phyloP scores from a whole-genome alignment of 108 stramenopile genomes.

The Pseudonitzschia delicatissima region DNA sequence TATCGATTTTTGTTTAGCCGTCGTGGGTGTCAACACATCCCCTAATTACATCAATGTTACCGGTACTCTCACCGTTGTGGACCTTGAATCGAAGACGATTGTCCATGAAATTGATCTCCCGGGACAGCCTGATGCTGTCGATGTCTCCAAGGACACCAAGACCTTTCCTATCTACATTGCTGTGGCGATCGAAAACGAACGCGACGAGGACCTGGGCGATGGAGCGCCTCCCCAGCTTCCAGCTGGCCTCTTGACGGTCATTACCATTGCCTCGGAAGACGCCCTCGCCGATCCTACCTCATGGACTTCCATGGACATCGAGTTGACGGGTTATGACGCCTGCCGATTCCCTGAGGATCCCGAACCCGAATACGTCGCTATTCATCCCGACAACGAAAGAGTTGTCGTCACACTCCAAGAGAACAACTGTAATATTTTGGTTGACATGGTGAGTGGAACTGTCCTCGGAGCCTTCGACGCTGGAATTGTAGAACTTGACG shows the following conservation, averaged over 20 bases:
- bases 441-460: slow-evolving; percentile 37
- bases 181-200: slow-evolving; percentile 70
- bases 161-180: slow-evolving; percentile 24
- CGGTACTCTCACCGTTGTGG: slow-evolving; percentile 42
- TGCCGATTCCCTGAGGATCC: slow-evolving; percentile 49
- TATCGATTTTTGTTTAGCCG: slow-evolving; percentile 13
- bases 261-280: slow-evolving; percentile 17
- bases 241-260: slow-evolving; percentile 45
- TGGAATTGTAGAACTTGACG: slow-evolving; percentile 39
- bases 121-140: slow-evolving; percentile 69
- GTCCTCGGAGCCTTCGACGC: slow-evolving; percentile 49
- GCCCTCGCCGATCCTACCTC: slow-evolving; percentile 24
- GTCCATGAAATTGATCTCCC: slow-evolving; percentile 34
- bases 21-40: slow-evolving; percentile 55
- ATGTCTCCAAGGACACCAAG: slow-evolving; percentile 33
- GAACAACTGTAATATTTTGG: slow-evolving; percentile 63
- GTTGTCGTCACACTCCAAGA: slow-evolving; percentile 70
- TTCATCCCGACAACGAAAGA: slow-evolving; percentile 53
- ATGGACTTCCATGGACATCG: slow-evolving; percentile 37
- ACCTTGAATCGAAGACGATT: slow-evolving; percentile 28
- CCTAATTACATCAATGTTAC: slow-evolving; percentile 40
- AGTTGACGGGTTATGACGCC: slow-evolving; percentile 40
- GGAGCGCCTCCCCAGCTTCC: slow-evolving; percentile 49
- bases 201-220: slow-evolving; percentile 57
- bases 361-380: slow-evolving; percentile 68